These are phyloP conservation scores for Hebeloma cylindrosporum DNA, from an alignment of 768 basidiomycete species.

Conservation along the genomic window DNA sequence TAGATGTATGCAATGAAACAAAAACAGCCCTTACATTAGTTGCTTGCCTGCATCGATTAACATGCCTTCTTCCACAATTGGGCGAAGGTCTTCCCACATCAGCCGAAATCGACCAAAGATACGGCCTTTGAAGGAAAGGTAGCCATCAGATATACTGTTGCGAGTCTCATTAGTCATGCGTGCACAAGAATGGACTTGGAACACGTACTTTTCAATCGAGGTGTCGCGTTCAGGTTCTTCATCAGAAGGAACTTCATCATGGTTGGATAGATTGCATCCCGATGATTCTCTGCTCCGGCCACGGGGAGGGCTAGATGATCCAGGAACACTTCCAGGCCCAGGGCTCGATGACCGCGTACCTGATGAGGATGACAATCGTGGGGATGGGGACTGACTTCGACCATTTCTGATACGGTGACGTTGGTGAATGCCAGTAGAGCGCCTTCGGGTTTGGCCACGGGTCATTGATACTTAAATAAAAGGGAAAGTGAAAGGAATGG, in stretches of 20 bases:
- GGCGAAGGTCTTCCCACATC: constrained; percentile 5
- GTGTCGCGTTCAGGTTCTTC: constrained; percentile 1
- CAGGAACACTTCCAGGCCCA: background rate
- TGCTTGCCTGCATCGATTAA: constrained; percentile 1
- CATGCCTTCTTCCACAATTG: constrained; percentile 7
- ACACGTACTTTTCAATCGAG: constrained; percentile 1
- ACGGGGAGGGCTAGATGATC: constrained; percentile 1
- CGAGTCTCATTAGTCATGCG: no score
- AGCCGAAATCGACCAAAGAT: constrained; percentile 1
- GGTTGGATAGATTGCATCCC: background rate
- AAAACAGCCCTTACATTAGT: background rate
- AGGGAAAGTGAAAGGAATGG: background rate
- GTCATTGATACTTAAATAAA: no score
- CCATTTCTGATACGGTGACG: background rate
- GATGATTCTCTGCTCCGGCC: background rate
- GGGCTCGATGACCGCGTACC: background rate
- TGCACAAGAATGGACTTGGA: no score
- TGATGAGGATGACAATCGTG: constrained; percentile 2
- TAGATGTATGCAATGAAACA: background rate
- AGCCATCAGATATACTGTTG: background rate
- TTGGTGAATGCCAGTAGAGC: background rate
- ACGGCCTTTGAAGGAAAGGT: constrained; percentile 1
- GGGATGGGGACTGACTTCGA: constrained; percentile 1
- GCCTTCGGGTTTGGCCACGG: no score
- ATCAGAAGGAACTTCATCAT: constrained; percentile 1